phyloP scores from a whole-genome alignment of 1,284 basidiomycete genomes.

The Agroathelia rolfsii region DNA sequence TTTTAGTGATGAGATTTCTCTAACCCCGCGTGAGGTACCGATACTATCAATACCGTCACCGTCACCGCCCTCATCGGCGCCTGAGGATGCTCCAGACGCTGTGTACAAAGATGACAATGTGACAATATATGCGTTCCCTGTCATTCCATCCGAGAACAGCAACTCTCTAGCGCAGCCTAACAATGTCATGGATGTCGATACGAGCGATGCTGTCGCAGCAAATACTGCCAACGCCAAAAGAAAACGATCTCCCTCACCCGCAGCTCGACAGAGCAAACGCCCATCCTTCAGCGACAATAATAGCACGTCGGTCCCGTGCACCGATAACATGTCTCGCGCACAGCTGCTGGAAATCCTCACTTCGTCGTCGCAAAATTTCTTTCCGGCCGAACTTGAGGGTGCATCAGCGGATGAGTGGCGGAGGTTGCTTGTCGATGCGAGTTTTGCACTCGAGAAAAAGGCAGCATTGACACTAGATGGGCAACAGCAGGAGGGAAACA shows the following conservation, averaged over 20 bases:
- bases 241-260: conserved; percentile 30
- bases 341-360: conserved; percentile 10
- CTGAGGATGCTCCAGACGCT: conserved; percentile 22
- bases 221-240: conserved; percentile 27
- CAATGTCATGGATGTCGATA: neutral
- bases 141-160: conserved; percentile 25
- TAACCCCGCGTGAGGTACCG: too few relatives aligned
- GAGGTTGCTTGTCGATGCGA: conserved; percentile 34
- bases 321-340: conserved; percentile 22
- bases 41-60: conserved; percentile 27
- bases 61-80: conserved; percentile 14
- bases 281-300: conserved; percentile 78
- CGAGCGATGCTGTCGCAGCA: conserved; percentile 1
- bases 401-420: conserved; percentile 43
- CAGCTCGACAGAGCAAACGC: too few relatives aligned
- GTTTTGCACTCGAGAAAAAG: conserved; percentile 60
- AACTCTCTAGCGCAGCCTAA: conserved; percentile 4
- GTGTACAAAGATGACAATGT: conserved; percentile 58
- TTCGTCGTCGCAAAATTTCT: conserved; percentile 19
- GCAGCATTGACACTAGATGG: conserved; percentile 14
- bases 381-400: conserved; percentile 26
- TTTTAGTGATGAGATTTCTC: too few relatives aligned
- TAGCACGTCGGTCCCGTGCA: conserved; percentile 36
- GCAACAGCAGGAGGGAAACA: conserved; percentile 9
- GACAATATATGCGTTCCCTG: conserved; percentile 51